Percentiles rank a stretch among this genome's conserved stretches.
These are phyloP conservation scores for Penicillium expansum DNA, from an alignment of 2,329 filamentous ascomycete genomes.

Conservation along the genomic window DNA sequence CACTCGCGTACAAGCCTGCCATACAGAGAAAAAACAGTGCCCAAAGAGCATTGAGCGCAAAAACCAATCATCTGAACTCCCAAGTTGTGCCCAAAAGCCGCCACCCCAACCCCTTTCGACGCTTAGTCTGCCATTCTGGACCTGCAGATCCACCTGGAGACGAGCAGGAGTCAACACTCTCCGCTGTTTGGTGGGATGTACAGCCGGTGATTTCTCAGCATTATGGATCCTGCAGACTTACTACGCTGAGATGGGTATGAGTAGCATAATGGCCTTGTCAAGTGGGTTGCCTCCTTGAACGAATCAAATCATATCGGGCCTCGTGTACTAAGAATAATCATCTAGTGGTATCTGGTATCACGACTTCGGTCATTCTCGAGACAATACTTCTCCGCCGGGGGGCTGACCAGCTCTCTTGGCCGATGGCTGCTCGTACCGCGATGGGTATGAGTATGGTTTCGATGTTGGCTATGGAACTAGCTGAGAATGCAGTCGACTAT, in stretches of 20 bases:
- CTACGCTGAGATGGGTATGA: slow-evolving; percentile 49
- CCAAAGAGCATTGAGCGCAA: not conserved
- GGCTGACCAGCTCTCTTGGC: slow-evolving; percentile 50
- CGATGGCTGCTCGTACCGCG: slow-evolving; percentile 50
- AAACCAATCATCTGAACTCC: not conserved
- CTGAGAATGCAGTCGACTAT: slow-evolving; percentile 56
- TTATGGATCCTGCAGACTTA: slow-evolving; percentile 56
- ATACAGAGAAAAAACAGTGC: not conserved
- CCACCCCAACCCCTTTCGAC: not conserved
- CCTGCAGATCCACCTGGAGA: slow-evolving; percentile 44
- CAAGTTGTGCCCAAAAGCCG: not conserved
- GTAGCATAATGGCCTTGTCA: slow-evolving; percentile 52
- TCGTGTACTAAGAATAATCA: not conserved
- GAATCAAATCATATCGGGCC: not conserved
- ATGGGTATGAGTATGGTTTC: slow-evolving; percentile 60
- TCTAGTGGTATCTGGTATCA: slow-evolving; percentile 53
- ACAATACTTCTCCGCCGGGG: slow-evolving; percentile 52
- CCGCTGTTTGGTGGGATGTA: slow-evolving; percentile 57
- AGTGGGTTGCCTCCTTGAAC: slow-evolving; percentile 39
- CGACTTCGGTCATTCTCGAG: slow-evolving; percentile 54
- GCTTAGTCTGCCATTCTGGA: slow-evolving; percentile 34
- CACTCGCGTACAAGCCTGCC: not conserved
- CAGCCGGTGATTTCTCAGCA: slow-evolving; percentile 55
- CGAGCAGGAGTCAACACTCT: slow-evolving; percentile 55
- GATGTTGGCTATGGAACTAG: slow-evolving; percentile 59